These are phyloP conservation scores for Thermothelomyces thermophilus DNA, from an alignment of 2,329 filamentous ascomycete genomes.

Conservation along the genomic window DNA sequence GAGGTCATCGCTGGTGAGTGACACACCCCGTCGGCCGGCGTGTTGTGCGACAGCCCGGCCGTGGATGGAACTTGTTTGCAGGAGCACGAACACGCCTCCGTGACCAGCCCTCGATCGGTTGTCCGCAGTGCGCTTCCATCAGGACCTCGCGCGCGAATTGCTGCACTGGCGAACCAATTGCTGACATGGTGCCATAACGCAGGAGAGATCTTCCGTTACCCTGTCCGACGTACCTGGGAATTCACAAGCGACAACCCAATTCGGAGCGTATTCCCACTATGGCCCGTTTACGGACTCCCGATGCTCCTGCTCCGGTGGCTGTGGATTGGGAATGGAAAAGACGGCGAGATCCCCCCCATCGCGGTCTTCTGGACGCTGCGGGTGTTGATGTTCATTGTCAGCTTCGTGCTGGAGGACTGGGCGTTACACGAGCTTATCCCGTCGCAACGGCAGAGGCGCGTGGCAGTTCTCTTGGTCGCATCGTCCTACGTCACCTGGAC, in stretches of 20 bases:
- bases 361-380: conserved; percentile 86
- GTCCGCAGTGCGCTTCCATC: too few species aligned
- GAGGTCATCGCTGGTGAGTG: conserved; percentile 85
- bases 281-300: conserved; percentile 88
- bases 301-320: conserved; percentile 92
- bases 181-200: conserved; percentile 16
- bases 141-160: too few species aligned
- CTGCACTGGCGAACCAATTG: not conserved
- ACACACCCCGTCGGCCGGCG: not conserved
- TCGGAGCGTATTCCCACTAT: conserved; percentile 92
- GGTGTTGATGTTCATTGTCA: conserved; percentile 85
- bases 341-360: conserved; percentile 72
- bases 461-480: conserved; percentile 76
- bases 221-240: conserved; percentile 88
- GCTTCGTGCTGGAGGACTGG: conserved; percentile 97
- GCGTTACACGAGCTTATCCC: conserved; percentile 86
- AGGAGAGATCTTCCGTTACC: conserved; percentile 92
- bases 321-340: conserved; percentile 75
- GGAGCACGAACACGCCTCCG: too few species aligned
- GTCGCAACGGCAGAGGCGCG: conserved; percentile 61
- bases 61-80: not conserved
- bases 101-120: too few species aligned
- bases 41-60: not conserved
- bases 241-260: conserved; percentile 85
- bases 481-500: conserved; percentile 99